Evolutionary conservation across 257 asterid genomes (phyloP), one percentile per base, ranked within the genome.

Genomic region (Gardenia jasminoides): DNA sequence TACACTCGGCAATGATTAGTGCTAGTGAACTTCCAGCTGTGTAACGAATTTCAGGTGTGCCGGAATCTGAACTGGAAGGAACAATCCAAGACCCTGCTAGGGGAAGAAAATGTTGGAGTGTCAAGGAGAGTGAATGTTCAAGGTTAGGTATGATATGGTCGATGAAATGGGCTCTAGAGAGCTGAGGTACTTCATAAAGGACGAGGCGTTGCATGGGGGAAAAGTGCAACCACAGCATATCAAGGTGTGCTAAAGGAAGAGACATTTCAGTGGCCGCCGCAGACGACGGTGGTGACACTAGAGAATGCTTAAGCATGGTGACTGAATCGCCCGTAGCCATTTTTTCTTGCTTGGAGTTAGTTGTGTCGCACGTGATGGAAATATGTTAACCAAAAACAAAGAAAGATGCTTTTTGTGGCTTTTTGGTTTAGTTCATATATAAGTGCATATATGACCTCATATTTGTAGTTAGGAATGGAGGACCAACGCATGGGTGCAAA

Each of bases 71-170:
- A 52, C 3, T 31, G 6, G 70, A 10, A 6, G 91, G 90, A 78
- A 70, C 71, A 4, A 83, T 15, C 33, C 87, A 33, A 10, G 81
- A 84, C 39, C 90, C 87, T 0, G 93, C 86, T 0, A 90, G 50
- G 0, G 97, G 90, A 24, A 84, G 50, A 81, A 78, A 87, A 84
- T 87, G 86, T 61, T 76, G 83, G 80, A 91, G 92, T 46, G 91
- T 50, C 10, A 76, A 48, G 36, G 90, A 84, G 39, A 90, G 86
- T 1, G 93, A 91, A 4, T 82, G 47, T 75, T 88, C 86, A 66
- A 90, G 89, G 7, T 78, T 28, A 1, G 97, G 92, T 46, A 88
- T 48, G 7, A 86, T 3, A 24, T 75, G 83, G 10, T 88, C 78
- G 0, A 69, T 0, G 88, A 90, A 90, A 41, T 76, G 15, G n/a